Percentiles rank a stretch among this genome's conserved stretches.
Conservation (phyloP, 2,329 filamentous ascomycete genomes). For the Cordyceps militaris region DNA sequence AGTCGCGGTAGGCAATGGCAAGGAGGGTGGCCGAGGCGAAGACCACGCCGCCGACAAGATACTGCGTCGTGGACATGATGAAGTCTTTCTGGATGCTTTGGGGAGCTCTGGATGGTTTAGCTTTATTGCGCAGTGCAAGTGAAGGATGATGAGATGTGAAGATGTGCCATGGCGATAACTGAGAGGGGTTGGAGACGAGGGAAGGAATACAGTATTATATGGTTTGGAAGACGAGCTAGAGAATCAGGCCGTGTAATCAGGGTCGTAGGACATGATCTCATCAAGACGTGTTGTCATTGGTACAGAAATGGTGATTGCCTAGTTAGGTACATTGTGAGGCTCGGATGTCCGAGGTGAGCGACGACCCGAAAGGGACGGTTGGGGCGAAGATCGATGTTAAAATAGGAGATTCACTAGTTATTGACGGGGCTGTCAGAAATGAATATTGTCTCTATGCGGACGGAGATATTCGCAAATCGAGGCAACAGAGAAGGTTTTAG, state of each 20-base stretch:
- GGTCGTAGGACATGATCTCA: neutral
- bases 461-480: neutral
- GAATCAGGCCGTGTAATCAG: neutral
- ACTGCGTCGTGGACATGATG: neutral
- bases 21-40: neutral
- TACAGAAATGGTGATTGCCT: neutral
- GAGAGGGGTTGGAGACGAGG: too few relatives aligned
- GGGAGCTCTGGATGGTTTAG: neutral
- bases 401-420: neutral
- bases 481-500: neutral
- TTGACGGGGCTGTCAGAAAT: neutral
- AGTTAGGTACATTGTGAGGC: neutral
- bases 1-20: conserved; percentile 19
- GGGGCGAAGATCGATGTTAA: neutral
- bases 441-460: neutral
- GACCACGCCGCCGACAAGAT: neutral
- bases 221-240: too few relatives aligned
- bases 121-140: neutral
- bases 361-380: neutral
- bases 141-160: neutral
- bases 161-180: neutral
- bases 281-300: neutral
- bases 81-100: neutral
- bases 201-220: too few relatives aligned
- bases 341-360: conserved; percentile 8